Evolutionary conservation across 2,329 filamentous ascomycete species (phyloP).

Genomic region (Aspergillus intermedius): DNA sequence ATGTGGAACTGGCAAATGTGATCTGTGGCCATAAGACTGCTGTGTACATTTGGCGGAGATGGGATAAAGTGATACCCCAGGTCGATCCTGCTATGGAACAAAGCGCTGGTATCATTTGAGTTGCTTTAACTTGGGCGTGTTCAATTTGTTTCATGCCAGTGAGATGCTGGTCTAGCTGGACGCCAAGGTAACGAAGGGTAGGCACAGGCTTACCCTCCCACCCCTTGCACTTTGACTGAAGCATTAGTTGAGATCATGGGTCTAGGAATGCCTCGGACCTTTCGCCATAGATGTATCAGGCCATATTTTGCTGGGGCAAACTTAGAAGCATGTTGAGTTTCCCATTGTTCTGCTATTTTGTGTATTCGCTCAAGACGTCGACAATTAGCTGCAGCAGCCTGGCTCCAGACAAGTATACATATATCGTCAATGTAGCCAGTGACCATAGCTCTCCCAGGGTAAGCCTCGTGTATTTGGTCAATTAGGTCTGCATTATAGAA

Average conservation of each 20-base stretch:
- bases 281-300: neutral
- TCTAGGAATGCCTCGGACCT: neutral
- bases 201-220: neutral
- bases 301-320: neutral
- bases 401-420: neutral
- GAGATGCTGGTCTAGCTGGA: neutral
- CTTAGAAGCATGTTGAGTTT: neutral
- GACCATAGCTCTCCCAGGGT: neutral
- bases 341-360: neutral
- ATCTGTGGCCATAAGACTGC: conserved; percentile 20
- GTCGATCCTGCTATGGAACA: conserved; percentile 1
- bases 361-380: neutral
- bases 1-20: conserved; percentile 22
- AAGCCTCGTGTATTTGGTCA: neutral
- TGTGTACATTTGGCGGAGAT: conserved; percentile 16
- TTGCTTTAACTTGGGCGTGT: neutral
- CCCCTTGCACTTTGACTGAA: neutral
- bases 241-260: neutral
- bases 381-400: neutral
- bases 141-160: neutral
- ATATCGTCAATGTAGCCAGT: neutral
- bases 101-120: neutral
- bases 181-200: neutral
- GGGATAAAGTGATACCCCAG: neutral
- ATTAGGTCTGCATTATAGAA: conserved; percentile 21